phyloP scores from a whole-genome alignment of 1,139 yeast genomes.

The Magnusiomyces paraingens region DNA sequence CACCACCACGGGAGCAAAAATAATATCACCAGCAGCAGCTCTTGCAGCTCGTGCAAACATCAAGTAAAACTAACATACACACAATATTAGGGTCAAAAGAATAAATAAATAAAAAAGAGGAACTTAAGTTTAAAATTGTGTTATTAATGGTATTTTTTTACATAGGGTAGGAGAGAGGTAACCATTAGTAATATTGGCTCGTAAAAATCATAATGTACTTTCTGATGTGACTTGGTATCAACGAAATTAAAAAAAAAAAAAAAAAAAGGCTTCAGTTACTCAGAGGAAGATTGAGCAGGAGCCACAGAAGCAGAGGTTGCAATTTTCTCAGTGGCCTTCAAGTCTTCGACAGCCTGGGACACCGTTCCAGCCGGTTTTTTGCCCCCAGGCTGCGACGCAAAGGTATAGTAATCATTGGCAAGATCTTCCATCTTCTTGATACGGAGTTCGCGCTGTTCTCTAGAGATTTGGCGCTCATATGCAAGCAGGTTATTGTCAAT shows the following conservation, averaged over 20 bases:
- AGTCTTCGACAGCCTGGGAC: too few relatives aligned
- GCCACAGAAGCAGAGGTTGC: not conserved
- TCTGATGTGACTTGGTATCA: not conserved
- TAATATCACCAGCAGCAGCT: not conserved
- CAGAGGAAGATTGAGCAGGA: not conserved
- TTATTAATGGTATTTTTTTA: not conserved
- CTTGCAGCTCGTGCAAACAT: not conserved
- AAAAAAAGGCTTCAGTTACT: not conserved
- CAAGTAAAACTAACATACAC: not conserved
- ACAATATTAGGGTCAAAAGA: not conserved
- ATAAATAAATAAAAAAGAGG: not conserved
- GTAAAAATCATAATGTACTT: not conserved
- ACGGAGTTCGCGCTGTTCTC: conserved; percentile 19
- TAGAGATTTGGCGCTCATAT: conserved; percentile 25
- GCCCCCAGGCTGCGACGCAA: conserved; percentile 6
- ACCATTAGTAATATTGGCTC: conserved; percentile 7
- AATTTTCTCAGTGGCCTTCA: too few relatives aligned
- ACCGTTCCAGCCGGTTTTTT: too few relatives aligned
- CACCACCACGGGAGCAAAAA: not conserved
- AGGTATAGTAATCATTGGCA: conserved; percentile 26
- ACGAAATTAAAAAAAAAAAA: too few relatives aligned
- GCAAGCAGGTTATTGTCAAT: conserved; percentile 24
- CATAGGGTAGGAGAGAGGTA: not conserved
- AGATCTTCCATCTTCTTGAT: conserved; percentile 23
- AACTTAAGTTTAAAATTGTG: not conserved